Base-by-base conservation (phyloP, 2,329 filamentous ascomycete genomes). In the Xylaria sp. region DNA sequence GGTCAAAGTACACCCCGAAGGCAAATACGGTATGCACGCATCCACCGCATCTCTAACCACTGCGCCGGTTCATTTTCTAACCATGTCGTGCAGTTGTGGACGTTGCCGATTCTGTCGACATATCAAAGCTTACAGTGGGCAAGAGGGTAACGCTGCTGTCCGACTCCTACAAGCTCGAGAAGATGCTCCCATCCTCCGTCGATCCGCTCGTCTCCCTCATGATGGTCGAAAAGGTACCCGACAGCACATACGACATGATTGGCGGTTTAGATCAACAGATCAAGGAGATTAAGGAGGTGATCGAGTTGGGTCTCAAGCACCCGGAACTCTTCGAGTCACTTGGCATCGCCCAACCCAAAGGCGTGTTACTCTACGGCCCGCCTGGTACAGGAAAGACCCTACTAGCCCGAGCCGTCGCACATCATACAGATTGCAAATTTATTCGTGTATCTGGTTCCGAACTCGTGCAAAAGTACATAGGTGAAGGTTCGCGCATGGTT, bases 161-260 rank as follows among this genome's bases (percentile, higher is more conserved):
- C 72, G 95, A 99, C 78, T 94, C 92, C 68, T 99, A 99, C 85
- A 97, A 97, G 80, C 89, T 99, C 72, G 95, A 98, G 76, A 97
- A 97, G 83, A 96, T 98, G 81, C 88, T 99, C 9, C 95, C 95
- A 19, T 98, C 95, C 57, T 99, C 95, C 19, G 95, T 99, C 75
- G 95, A 99, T 75, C 95, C 95, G 37, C 90, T 99, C 60, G 95
- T 99, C 59, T 99, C 95, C 35, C 91, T 99, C 76, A 99, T 99
- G 95, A 99, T 99, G 95, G 95, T 99, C 54, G 95, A 99, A 77
- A 99, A 99, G 85, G 95, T 99, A 15, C 95, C 95, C 15, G 95
- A 99, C 83, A 97, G 93, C 82, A 99, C 95, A 76, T 99, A 99
- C 83, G 95, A 99, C 81, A 99, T 99, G 95, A 99, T 99, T 77